Evolutionary conservation across 2,329 filamentous ascomycete species (phyloP), one percentile per base, ranked within the genome.

Genomic region (Aspergillus tamarii): DNA sequence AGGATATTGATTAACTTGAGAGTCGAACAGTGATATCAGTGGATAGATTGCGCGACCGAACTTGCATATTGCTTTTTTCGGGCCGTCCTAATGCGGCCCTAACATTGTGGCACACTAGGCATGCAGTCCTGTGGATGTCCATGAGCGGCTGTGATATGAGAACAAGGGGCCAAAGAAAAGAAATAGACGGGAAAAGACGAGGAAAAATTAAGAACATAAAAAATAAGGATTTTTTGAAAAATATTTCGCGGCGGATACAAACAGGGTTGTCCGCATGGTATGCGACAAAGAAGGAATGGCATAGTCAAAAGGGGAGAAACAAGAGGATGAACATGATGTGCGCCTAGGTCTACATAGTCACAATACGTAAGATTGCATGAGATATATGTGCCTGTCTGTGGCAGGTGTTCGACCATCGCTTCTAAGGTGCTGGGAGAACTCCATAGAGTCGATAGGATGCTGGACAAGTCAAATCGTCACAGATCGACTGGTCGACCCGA

Each of bases 51-150:
- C 26, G 52, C 52, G 41, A n/a, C 32, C 28, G 39, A 39, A 21
- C 28, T 45, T 26, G 52, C 39, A 50, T 39, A 56, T 56, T 61
- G 41, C 39, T 61, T 45, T 45, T 50, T 41, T 56, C 21, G 30
- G 52, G 12, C 28, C 9, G 28, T 32, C 9, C 48, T 34, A 52
- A 32, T 32, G 46, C 26, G 7, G n/a, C 11, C 5, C 45, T 30
- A 26, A 26, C 23, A 16, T 26, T 50, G 46, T 54, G 32, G 28
- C 32, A 55, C 34, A 21, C 52, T 39, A 26, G 1, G 8, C 36
- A 12, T 46, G 52, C 30, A 7, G 12, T 36, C n/a, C 32, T 36
- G 30, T 21, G 30, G 19, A 19, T 21, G 41, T n/a, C 52, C 14
- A 14, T 30, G 21, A 55, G 52, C 52, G n/a, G 52, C 52, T 55